These are phyloP conservation scores for Neurospora sp. DNA, from an alignment of 495 filamentous ascomycete species.

Conservation along the genomic window DNA sequence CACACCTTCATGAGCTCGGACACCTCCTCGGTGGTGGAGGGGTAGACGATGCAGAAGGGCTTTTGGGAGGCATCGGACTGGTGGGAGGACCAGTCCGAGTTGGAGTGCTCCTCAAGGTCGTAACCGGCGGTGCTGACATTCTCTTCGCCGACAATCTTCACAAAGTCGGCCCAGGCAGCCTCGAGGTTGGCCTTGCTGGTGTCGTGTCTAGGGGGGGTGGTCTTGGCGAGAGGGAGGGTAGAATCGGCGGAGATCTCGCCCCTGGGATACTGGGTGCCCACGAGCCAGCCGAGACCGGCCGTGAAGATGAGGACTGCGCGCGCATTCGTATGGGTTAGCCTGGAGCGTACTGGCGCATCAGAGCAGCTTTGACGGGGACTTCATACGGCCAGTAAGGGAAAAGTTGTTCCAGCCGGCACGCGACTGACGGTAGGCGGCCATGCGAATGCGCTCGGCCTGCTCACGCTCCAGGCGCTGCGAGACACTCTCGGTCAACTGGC, in stretches of 20 bases:
- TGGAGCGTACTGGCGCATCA: background rate
- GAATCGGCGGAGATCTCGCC: conserved; percentile 51
- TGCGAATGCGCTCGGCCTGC: conserved; percentile 55
- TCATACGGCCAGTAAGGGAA: conserved; percentile 53
- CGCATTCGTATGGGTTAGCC: conserved; percentile 3
- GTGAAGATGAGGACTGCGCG: conserved; percentile 46
- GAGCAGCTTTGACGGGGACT: background rate
- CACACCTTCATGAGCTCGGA: conserved; percentile 64
- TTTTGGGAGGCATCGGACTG: conserved; percentile 30
- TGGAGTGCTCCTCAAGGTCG: conserved; percentile 63
- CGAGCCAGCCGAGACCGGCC: conserved; percentile 55
- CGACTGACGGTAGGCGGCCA: conserved; percentile 45
- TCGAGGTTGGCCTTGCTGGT: conserved; percentile 66
- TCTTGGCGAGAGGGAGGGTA: conserved; percentile 56
- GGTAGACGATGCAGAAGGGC: conserved; percentile 57
- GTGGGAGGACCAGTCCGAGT: conserved; percentile 86
- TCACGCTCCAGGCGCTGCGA: conserved; percentile 65
- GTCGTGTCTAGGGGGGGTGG: conserved; percentile 57
- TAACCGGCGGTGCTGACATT: conserved; percentile 66
- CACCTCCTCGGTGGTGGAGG: conserved; percentile 58
- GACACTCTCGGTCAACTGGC: conserved; percentile 82
- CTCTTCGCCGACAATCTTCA: conserved; percentile 69
- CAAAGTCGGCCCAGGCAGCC: conserved; percentile 90
- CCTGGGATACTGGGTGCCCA: conserved; percentile 53
- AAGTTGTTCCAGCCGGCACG: conserved; percentile 45